Evolutionary conservation across 805 yeast species (phyloP).

Genomic region (Komagataella phaffii): DNA sequence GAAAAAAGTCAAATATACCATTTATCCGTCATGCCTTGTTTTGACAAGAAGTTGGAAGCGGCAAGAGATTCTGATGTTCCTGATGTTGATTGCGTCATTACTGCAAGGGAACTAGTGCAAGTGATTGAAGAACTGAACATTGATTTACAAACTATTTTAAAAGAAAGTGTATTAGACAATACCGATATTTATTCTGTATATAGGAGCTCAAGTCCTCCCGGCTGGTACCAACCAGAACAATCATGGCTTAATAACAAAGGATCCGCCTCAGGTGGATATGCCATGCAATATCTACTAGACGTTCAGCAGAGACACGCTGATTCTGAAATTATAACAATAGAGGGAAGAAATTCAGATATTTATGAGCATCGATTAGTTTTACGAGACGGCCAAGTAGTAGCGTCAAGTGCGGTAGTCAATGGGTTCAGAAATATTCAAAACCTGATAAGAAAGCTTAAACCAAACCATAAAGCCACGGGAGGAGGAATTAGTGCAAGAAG

Average conservation of each 20-base stretch:
- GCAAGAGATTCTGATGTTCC: slow-evolving; percentile 55
- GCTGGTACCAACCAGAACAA: slow-evolving; percentile 46
- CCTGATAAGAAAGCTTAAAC: slow-evolving; percentile 69
- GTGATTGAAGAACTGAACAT: slow-evolving; percentile 43
- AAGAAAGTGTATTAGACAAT: slow-evolving; percentile 6
- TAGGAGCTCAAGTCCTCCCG: slow-evolving; percentile 30
- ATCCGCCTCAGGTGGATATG: slow-evolving; percentile 83
- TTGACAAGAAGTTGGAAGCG: slow-evolving; percentile 92
- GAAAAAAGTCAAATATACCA: slow-evolving; percentile 42
- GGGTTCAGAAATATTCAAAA: slow-evolving; percentile 95
- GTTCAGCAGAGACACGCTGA: slow-evolving; percentile 13
- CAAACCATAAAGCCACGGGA: slow-evolving; percentile 9
- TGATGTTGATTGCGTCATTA: slow-evolving; percentile 91
- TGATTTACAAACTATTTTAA: slow-evolving; percentile 16
- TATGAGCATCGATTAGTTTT: slow-evolving; percentile 44
- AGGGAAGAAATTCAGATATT: slow-evolving; percentile 69
- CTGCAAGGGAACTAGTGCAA: slow-evolving; percentile 77
- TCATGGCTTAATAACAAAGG: slow-evolving; percentile 73
- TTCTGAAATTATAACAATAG: slow-evolving; percentile 23
- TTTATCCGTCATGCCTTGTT: slow-evolving; percentile 89
- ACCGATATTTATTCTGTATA: slow-evolving; percentile 8
- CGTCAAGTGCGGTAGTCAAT: slow-evolving; percentile 57
- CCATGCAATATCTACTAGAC: slow-evolving; percentile 47
- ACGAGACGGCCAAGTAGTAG: slow-evolving; percentile 22
- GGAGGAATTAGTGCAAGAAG: slow-evolving; percentile 7